Conservation (phyloP, 495 filamentous ascomycete genomes). For the Aspergillus asperescens region DNA sequence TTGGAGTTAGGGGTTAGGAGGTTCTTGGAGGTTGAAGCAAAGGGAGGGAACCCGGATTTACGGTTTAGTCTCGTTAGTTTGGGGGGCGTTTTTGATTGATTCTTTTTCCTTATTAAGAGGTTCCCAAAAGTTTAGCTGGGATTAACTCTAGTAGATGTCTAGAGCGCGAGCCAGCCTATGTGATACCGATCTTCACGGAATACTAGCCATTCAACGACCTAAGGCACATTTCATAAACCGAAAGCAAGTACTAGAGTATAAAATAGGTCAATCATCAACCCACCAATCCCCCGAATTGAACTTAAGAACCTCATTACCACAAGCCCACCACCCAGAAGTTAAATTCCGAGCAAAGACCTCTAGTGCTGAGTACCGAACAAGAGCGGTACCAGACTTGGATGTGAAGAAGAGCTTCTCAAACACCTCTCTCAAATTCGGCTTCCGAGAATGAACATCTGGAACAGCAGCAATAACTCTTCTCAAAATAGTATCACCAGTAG, state of each 20-base stretch:
- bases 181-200: too few relatives aligned
- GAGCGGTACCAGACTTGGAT: background rate
- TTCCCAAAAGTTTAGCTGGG: too few relatives aligned
- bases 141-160: too few relatives aligned
- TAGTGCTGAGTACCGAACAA: slow-evolving; percentile 51
- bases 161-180: too few relatives aligned
- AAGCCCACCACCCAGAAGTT: slow-evolving; percentile 82
- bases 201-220: too few relatives aligned
- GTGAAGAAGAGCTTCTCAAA: slow-evolving; percentile 47
- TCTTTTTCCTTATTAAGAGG: background rate
- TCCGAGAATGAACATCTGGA: slow-evolving; percentile 87
- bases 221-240: background rate
- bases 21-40: slow-evolving; percentile 59
- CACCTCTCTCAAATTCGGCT: slow-evolving; percentile 63
- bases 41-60: slow-evolving; percentile 57
- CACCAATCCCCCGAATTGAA: slow-evolving; percentile 72
- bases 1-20: slow-evolving; percentile 51
- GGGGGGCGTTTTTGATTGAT: slow-evolving; percentile 57
- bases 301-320: slow-evolving; percentile 80
- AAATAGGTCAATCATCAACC: slow-evolving; percentile 24
- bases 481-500: slow-evolving; percentile 19
- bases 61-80: slow-evolving; percentile 71
- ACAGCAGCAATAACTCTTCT: slow-evolving; percentile 68
- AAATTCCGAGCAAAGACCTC: slow-evolving; percentile 88
- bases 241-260: background rate